Base-by-base conservation (phyloP, 1,284 basidiomycete genomes). In the Cryptococcus hybrid region DNA sequence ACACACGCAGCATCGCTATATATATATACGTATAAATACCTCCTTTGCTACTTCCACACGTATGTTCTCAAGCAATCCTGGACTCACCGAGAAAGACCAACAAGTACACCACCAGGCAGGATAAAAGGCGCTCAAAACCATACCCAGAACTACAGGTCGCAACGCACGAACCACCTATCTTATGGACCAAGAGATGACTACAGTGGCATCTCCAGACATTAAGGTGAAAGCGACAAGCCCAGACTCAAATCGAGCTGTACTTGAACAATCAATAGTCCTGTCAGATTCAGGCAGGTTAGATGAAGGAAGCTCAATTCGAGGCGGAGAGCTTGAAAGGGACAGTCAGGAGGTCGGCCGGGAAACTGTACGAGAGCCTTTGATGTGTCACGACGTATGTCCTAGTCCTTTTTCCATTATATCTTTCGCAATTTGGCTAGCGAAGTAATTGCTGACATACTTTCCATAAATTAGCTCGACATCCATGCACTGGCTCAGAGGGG, bases 401-500 rank as follows among this genome's bases (percentile, higher is more conserved):
- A 15, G 8, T 11, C 18, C 18, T 30, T 30, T 30, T 30, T 4
- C 15, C 35, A 34, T 36, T 39, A 5, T 3, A 3, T 7, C 1
- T 34, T 18, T 9, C 5, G 38, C 36, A 47, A 34, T 24, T 7
- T 24, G 13, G 39, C 37, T 7, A 15, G 18, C 15, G 6, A 9
- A 38, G 43, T 18, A 3, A 43, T 18, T 7, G 52, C 55, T 57
- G 40, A 57, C 18, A 34, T 9, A 11, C 8, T n/a, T n/a, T 47
- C 1, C 34, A 0, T 24, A 15, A 12, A 18, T 34, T 55, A 76
- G 74, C 60, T 69, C n/a, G 87, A 84, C 56, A 88, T 97, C 42
- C 92, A 96, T 70, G 80, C 88, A 3, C 88, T 92, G 9, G 86
- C 92, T 0, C 94, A 97, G 71, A 82, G 90, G 50, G 94, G 94